Conservation (phyloP, 139 green algal species). For the Chlamydomonas sp. region DNA sequence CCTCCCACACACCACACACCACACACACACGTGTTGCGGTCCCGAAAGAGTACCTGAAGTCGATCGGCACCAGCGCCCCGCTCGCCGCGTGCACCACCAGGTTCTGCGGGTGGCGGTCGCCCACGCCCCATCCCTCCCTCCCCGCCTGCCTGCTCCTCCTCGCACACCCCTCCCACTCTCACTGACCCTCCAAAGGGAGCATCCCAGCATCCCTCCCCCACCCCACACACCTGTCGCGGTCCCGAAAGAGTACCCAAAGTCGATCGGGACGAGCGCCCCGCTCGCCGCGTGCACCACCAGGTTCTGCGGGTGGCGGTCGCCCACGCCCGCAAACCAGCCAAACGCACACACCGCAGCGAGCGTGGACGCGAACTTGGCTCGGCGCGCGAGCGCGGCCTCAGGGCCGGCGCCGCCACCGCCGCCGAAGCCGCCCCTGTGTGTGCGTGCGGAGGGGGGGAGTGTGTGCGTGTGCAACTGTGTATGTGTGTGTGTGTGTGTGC, state of each 20-base stretch:
- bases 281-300: constrained; percentile 50
- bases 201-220: too few species aligned
- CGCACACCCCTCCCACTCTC: too few species aligned
- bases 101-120: constrained; percentile 67
- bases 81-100: constrained; percentile 50
- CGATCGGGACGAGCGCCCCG: constrained; percentile 52
- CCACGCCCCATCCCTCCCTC: too few species aligned
- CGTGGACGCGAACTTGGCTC: constrained; percentile 28
- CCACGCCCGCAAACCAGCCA: constrained; percentile 55
- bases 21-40: constrained; percentile 48
- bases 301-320: constrained; percentile 67
- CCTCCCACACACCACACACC: too few species aligned
- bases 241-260: constrained; percentile 77
- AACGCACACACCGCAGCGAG: constrained; percentile 38
- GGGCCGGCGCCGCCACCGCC: too few species aligned
- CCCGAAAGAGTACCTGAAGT: constrained; percentile 77
- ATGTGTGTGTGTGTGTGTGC: too few species aligned
- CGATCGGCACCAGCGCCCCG: constrained; percentile 52
- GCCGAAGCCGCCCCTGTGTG: too few species aligned
- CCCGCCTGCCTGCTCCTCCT: too few species aligned
- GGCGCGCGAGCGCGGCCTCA: constrained; percentile 44
- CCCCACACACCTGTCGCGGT: constrained; percentile 48
- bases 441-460: too few species aligned
- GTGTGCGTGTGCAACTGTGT: too few species aligned
- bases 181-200: too few species aligned